Base-by-base conservation (phyloP, 495 filamentous ascomycete species). In the Penicillium subrubescens region DNA sequence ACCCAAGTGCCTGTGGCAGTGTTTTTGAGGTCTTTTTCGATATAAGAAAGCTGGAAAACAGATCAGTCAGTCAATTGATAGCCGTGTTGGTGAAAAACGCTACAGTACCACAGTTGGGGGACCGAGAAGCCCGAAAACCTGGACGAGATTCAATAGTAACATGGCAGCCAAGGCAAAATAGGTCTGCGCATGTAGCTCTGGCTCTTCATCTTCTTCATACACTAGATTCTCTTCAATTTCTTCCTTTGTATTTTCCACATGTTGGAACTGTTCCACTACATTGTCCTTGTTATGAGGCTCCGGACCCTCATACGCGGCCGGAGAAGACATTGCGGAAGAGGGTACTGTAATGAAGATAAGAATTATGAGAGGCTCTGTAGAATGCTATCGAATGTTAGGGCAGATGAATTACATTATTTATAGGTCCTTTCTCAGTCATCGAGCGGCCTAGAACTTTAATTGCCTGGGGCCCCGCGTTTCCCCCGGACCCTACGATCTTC, bases 111-210 rank as follows among this genome's bases (percentile, higher is more conserved):
- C 57, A n/a, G 56, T 39, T 31, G 62, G 62, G n/a, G 62, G 56
- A 12, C 62, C 57, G 41, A 64, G 34, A 33, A 64, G 57, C 17
- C 62, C 48, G 35, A 64, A 64, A n/a, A 64, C 50, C 46, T 64
- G 62, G 7, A 64, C 62, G 25, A 64, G 48, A n/a, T 64, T 64
- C 10, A 64, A 19, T 1, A 60, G 17, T 10, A 64, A 60, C 62
- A 64, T 64, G 2, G 62, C 57, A 33, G 57, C 57, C 10, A 64
- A 33, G 5, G 62, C 62, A 21, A 64, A 48, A 14, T 55, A 64
- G 3, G 62, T 64, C 56, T 31, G 57, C 27, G 33, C 29, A 48
- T 64, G 62, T 12, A 64, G n/a, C 27, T 60, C 39, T 4, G 62
- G 62, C 39, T 60, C 57, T 59, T 57, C 33, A 11, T 57, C 34